Evolutionary conservation across 139 green algal genomes (phyloP).

Genomic region (Tetratostichococcus sp.): DNA sequence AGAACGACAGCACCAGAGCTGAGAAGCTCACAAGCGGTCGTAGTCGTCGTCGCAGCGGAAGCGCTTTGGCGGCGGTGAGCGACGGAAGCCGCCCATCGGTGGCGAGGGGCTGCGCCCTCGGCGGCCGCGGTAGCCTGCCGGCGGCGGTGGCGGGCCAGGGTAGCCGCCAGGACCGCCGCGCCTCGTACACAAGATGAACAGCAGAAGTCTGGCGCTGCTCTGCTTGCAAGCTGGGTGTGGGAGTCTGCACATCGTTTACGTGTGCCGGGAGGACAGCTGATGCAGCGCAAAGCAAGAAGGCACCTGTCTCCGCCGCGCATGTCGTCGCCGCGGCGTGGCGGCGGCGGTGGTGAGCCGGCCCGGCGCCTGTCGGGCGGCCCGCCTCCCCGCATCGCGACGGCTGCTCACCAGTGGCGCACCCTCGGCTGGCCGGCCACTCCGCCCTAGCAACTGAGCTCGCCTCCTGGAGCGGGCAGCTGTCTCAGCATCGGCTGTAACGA

Average conservation of each 20-base stretch:
- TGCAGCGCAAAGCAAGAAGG: too few species aligned
- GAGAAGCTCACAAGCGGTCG: conserved; percentile 4
- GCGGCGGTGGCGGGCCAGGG: background rate
- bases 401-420: too few species aligned
- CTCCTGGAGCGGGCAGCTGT: background rate
- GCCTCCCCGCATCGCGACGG: too few species aligned
- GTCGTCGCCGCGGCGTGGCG: conserved; percentile 7
- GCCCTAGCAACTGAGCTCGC: background rate
- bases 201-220: too few species aligned
- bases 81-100: conserved; percentile 16
- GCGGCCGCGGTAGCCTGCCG: background rate
- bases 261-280: too few species aligned
- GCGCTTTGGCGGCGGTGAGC: conserved; percentile 32
- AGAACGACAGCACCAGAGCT: background rate
- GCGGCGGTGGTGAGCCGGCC: conserved; percentile 8
- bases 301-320: conserved; percentile 3
- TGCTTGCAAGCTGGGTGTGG: too few species aligned
- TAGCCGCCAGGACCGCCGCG: background rate
- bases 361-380: background rate
- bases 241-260: too few species aligned
- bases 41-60: conserved; percentile 35
- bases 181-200: too few species aligned
- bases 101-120: conserved; percentile 16
- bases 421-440: background rate
- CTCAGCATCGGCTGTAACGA: background rate